phyloP scores from a whole-genome alignment of 108 stramenopile species.

The Craspedostauros australis region DNA sequence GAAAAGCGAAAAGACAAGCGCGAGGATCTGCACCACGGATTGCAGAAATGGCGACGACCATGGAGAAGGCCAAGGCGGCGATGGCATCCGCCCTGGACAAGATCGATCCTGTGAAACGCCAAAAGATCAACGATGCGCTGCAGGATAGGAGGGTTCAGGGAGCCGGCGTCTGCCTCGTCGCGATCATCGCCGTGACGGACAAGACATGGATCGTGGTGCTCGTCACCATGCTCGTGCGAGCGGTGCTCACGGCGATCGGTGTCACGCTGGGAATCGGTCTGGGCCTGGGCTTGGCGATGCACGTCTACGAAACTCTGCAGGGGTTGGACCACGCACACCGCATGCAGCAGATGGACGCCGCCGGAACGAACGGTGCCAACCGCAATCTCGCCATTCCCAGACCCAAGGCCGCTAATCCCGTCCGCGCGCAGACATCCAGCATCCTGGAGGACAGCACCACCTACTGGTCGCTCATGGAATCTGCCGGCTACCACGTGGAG shows the following conservation, averaged over 20 bases:
- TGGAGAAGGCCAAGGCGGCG: too few relatives aligned
- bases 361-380: background rate
- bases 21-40: too few relatives aligned
- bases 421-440: background rate
- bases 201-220: background rate
- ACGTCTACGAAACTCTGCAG: constrained; percentile 59
- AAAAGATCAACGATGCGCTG: too few relatives aligned
- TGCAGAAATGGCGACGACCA: too few relatives aligned
- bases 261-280: constrained; percentile 57
- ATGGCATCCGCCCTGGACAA: too few relatives aligned
- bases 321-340: constrained; percentile 13
- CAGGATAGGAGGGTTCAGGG: too few relatives aligned
- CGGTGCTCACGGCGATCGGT: constrained; percentile 30
- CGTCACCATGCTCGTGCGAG: background rate
- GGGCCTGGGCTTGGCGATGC: constrained; percentile 64
- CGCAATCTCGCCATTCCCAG: too few relatives aligned
- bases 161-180: too few relatives aligned
- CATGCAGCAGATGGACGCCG: too few relatives aligned
- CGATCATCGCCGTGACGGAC: constrained; percentile 2
- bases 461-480: constrained; percentile 32
- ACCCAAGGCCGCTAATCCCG: background rate
- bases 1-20: too few relatives aligned
- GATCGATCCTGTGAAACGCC: too few relatives aligned
- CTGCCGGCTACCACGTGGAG: constrained; percentile 32
- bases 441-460: constrained; percentile 18